These are phyloP conservation scores for Cytospora piceicola DNA, from an alignment of 2,329 filamentous ascomycete genomes.

Conservation along the genomic window DNA sequence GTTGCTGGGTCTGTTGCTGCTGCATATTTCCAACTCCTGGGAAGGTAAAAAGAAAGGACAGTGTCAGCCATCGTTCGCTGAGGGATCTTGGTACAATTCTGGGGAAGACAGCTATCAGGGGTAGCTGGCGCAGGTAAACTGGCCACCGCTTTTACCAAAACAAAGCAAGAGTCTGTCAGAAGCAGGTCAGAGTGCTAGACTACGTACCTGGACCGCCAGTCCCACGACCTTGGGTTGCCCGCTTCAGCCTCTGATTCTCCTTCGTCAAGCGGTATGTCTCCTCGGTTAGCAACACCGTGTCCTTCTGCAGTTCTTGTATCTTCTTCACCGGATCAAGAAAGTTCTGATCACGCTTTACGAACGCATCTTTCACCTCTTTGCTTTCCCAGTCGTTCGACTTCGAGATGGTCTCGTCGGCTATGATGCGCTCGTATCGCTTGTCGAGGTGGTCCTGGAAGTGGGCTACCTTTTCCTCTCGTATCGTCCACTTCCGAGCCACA, in stretches of 20 bases:
- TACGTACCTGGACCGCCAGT: background rate
- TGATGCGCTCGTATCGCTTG: slow-evolving; percentile 6
- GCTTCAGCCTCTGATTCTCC: background rate
- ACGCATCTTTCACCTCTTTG: background rate
- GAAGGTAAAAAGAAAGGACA: background rate
- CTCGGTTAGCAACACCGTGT: background rate
- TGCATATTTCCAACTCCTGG: background rate
- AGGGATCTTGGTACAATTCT: background rate
- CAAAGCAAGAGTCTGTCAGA: background rate
- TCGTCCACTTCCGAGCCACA: slow-evolving; percentile 13
- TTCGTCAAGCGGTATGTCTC: background rate
- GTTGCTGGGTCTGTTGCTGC: background rate
- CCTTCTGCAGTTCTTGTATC: background rate
- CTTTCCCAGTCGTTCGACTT: slow-evolving; percentile 1
- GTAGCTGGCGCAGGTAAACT: background rate
- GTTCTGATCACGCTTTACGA: background rate
- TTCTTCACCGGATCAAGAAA: background rate
- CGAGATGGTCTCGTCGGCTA: slow-evolving; percentile 12
- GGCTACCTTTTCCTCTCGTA: slow-evolving; percentile 9
- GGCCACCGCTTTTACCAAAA: background rate
- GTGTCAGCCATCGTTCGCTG: background rate
- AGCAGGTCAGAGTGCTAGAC: background rate
- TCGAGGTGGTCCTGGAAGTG: slow-evolving; percentile 28
- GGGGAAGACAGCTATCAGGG: background rate
- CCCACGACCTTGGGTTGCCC: background rate